Conservation (phyloP, 768 basidiomycete species). For the Podaxis sp. region DNA sequence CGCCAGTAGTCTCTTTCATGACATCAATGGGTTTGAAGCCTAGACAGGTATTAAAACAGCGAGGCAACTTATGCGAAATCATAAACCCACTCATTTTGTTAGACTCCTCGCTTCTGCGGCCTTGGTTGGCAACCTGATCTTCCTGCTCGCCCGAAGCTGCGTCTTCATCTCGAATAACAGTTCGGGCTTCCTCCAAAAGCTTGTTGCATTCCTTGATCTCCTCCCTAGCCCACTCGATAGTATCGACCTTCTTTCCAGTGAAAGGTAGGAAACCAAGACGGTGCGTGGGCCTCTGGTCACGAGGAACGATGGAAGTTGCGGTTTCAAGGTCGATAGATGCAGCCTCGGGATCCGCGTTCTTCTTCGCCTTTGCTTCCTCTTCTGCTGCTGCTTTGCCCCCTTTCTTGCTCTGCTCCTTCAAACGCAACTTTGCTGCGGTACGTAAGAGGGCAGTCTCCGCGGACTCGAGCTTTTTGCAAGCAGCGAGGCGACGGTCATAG, state of each 20-base stretch:
- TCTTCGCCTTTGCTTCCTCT: conserved; percentile 18
- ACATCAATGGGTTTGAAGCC: conserved; percentile 20
- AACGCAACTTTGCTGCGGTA: conserved; percentile 71
- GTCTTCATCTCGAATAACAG: conserved; percentile 31
- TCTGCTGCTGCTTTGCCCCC: conserved; percentile 22
- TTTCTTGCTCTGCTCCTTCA: conserved; percentile 45
- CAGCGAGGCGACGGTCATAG: conserved; percentile 72
- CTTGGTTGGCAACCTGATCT: background rate
- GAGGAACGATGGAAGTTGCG: conserved; percentile 49
- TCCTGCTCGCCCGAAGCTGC: conserved; percentile 12
- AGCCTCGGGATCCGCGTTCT: conserved; percentile 20
- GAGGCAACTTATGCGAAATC: background rate
- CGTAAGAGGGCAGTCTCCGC: conserved; percentile 81
- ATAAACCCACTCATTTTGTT: conserved; percentile 1
- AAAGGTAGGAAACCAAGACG: conserved; percentile 63
- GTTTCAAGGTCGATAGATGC: conserved; percentile 23
- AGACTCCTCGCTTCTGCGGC: background rate
- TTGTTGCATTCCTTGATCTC: conserved; percentile 63
- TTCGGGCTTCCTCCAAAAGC: conserved; percentile 52
- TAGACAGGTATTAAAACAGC: background rate
- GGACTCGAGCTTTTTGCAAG: conserved; percentile 78
- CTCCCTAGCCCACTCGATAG: conserved; percentile 84
- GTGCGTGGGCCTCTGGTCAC: conserved; percentile 74
- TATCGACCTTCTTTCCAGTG: conserved; percentile 86
- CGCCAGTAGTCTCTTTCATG: conserved; percentile 19